Evolutionary conservation across 805 yeast species (phyloP).

Genomic region (Vanderwaltozyma yarrowii): DNA sequence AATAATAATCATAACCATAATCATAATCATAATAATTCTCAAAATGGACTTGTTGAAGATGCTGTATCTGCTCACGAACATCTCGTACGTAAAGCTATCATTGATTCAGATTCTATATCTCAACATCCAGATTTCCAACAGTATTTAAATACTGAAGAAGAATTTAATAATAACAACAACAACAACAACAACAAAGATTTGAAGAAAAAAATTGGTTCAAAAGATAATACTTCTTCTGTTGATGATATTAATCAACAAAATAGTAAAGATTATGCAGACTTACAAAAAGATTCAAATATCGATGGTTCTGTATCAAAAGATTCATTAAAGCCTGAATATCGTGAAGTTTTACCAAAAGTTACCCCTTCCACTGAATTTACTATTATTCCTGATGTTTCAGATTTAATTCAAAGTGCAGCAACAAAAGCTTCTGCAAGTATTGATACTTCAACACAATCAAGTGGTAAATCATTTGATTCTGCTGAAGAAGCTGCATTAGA

Average conservation of each 20-base stretch:
- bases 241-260: slow-evolving; percentile 5
- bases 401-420: slow-evolving; percentile 34
- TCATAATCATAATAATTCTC: slow-evolving; percentile 7
- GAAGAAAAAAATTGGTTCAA: neutral
- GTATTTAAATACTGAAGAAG: slow-evolving; percentile 25
- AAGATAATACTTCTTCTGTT: neutral
- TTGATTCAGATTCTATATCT: slow-evolving; percentile 57
- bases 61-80: slow-evolving; percentile 46
- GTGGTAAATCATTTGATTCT: slow-evolving; percentile 26
- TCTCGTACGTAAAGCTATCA: slow-evolving; percentile 58
- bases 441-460: slow-evolving; percentile 23
- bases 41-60: slow-evolving; percentile 5
- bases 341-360: slow-evolving; percentile 23
- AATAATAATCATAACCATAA: slow-evolving; percentile 5
- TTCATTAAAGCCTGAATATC: slow-evolving; percentile 8
- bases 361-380: slow-evolving; percentile 8
- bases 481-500: slow-evolving; percentile 66
- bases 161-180: slow-evolving; percentile 9
- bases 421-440: slow-evolving; percentile 32
- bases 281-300: slow-evolving; percentile 8
- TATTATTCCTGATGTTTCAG: slow-evolving; percentile 30
- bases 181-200: slow-evolving; percentile 8
- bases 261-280: slow-evolving; percentile 10
- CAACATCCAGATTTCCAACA: slow-evolving; percentile 33
- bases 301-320: slow-evolving; percentile 7